A percentile compares a stretch with the other conserved stretches of the same genome.
Evolutionary conservation across 1,284 basidiomycete species (phyloP).

Genomic region (Ceratobasidium theobromae): DNA sequence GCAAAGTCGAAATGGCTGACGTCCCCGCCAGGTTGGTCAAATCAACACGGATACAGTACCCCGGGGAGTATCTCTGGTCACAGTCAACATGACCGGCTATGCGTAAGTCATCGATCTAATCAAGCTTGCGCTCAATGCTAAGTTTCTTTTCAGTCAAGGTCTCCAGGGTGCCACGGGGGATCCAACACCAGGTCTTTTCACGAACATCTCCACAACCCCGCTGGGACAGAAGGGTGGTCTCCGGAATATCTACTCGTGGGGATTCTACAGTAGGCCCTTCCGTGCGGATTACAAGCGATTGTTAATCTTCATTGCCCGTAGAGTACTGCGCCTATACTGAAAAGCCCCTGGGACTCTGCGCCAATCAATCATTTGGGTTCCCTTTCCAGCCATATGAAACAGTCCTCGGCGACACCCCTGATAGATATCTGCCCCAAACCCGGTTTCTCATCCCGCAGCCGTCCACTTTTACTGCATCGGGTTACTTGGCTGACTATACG

Average conservation of each 20-base stretch:
- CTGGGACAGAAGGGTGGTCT: constrained; percentile 59
- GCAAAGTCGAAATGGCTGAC: constrained; percentile 1
- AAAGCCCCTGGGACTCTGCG: constrained; percentile 60
- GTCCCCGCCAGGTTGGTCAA: constrained; percentile 64
- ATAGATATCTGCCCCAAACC: constrained; percentile 62
- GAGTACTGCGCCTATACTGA: constrained; percentile 43
- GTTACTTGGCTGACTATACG: constrained; percentile 62
- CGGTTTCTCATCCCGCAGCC: constrained; percentile 48
- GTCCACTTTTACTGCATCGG: constrained; percentile 61
- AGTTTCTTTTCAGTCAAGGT: constrained; percentile 48
- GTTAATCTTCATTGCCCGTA: constrained; percentile 7
- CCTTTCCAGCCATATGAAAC: constrained; percentile 62
- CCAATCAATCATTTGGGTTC: constrained; percentile 58
- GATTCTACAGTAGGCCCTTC: constrained; percentile 54
- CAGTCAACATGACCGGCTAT: constrained; percentile 67
- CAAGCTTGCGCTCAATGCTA: constrained; percentile 17
- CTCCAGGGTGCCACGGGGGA: constrained; percentile 56
- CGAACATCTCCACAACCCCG: constrained; percentile 63
- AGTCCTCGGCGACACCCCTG: constrained; percentile 64
- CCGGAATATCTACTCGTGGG: constrained; percentile 70
- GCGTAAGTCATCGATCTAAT: constrained; percentile 51
- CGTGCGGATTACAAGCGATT: neutral
- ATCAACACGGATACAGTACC: constrained; percentile 73
- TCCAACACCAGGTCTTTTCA: constrained; percentile 65
- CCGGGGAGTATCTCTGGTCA: constrained; percentile 58